Evolutionary conservation across 1,284 basidiomycete species (phyloP), one percentile per base, ranked within the genome.

Genomic region (Tausonia pullulans): DNA sequence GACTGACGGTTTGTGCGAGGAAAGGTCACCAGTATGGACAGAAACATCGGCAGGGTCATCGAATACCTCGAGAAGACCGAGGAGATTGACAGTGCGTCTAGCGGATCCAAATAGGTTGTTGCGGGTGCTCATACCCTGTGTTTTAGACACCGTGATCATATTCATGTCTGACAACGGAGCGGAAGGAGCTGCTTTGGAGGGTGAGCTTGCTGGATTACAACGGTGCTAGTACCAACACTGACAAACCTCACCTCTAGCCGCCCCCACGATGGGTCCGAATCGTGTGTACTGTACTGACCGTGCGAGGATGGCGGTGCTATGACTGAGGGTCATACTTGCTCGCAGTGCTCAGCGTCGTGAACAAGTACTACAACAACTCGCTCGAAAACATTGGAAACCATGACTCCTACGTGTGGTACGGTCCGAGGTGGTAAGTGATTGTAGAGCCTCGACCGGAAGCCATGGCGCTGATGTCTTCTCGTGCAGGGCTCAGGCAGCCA

Each of bases 141-240:
- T 27, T 27, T 27, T 27, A 27, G 27, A 74, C 60, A 76, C 74
- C 4, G 69, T 75, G 39, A 63, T 76, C 51, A 67, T 76, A 43
- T 76, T 76, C 66, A 69, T 69, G 40, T 66, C 64, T 51, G 74
- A 76, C 62, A 76, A 76, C 63, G 74, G 74, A 8, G 74, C 73
- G 2, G 74, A 76, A 64, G 74, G 74, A 5, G 71, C 71, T 8
- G 51, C 69, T 69, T 27, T 27, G 27, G 27, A 27, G 27, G 27
- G 27, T 27, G 27, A 27, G 27, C 27, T 27, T 27, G 27, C 27
- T 27, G 27, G 27, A 1, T 27, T 27, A 27, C 27, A 27, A 27
- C 27, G 27, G 27, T 27, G 27, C 27, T 27, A 27, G 27, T 27
- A 27, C 2, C 27, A 27, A 27, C 27, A 27, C 27, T 27, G 27